Base-by-base conservation (phyloP, 768 basidiomycete species). In the Sarcodon sp. region DNA sequence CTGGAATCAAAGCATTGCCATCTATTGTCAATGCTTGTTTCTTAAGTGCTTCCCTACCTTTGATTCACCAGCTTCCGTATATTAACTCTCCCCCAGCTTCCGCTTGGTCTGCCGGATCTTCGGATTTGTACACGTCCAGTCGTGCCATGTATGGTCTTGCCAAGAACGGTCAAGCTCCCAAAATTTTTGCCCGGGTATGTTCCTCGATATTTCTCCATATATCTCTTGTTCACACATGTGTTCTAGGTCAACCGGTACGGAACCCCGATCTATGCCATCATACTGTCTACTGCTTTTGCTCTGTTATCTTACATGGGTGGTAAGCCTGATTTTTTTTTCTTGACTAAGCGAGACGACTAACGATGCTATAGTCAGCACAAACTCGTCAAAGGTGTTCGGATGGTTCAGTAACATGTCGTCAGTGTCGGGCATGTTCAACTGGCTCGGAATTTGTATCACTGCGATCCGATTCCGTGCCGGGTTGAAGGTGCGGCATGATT, bases 31-130 rank as follows among this genome's bases (percentile, higher is more conserved):
- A 57, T 54, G 44, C 51, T 16, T 56, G 58, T 16, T 11, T 43
- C 39, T 16, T 45, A 4, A 35, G 33, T 52, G 47, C 31, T 18
- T 27, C 12, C 27, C 35, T 47, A 16, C 16, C 44, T 9, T 38
- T 7, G n/a, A 31, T 18, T 8, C 9, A 38, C 21, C 16, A 41
- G 43, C 41, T 6, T 33, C n/a, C 33, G 16, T 35, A 21, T 16
- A 87, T 89, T 60, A 90, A 88, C 57, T 86, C 83, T 3, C 80
- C 77, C 60, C 70, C 94, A 53, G 88, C 85, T 35, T 88, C 90
- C 3, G 91, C 92, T 5, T 92, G 87, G 83, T 94, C 91, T 21
- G 91, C 92, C 33, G 88, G 87, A 5, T 83, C 82, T 18, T 86
- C 83, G 61, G 90, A 94, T 60, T 62, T 96, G 43, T 94, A 90